Evolutionary conservation across 306 rosid genomes (phyloP).

Genomic region (Inga laurina): DNA sequence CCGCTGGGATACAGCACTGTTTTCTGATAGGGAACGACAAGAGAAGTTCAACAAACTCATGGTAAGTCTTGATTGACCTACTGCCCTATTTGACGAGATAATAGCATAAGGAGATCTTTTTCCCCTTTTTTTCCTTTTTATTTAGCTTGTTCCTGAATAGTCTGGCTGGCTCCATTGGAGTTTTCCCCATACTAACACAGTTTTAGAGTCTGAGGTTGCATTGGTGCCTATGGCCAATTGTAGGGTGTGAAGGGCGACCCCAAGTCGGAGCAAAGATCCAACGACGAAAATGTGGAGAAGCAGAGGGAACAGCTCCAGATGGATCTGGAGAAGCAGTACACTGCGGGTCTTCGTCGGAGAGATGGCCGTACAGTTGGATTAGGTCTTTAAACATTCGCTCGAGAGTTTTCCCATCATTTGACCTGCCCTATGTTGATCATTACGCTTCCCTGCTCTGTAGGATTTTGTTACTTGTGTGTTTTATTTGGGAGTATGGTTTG

Average conservation of each 20-base stretch:
- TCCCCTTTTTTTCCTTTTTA: not conserved
- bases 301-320: slow-evolving; percentile 91
- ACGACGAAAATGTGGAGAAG: slow-evolving; percentile 67
- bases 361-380: slow-evolving; percentile 99
- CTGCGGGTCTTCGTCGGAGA: slow-evolving; percentile 93
- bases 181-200: slow-evolving; percentile 85
- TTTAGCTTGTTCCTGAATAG: slow-evolving; percentile 44
- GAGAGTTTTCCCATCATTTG: slow-evolving; percentile 11
- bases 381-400: slow-evolving; percentile 59
- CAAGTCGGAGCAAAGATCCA: slow-evolving; percentile 57
- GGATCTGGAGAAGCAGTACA: slow-evolving; percentile 95
- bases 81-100: not conserved
- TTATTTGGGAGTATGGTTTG: slow-evolving; percentile 28
- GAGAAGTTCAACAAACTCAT: slow-evolving; percentile 99
- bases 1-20: slow-evolving; percentile 77
- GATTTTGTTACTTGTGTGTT: slow-evolving; percentile 24
- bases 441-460: slow-evolving; percentile 24
- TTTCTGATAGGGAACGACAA: slow-evolving; percentile 85
- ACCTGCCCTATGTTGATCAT: slow-evolving; percentile 24
- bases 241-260: slow-evolving; percentile 91
- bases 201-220: slow-evolving; percentile 99
- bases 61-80: slow-evolving; percentile 54
- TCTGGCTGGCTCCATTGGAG: slow-evolving; percentile 39
- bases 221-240: slow-evolving; percentile 99
- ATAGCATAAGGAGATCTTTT: slow-evolving; percentile 23